Evolutionary conservation across 805 yeast genomes (phyloP).

Genomic region (Yarrowia hollandica): DNA sequence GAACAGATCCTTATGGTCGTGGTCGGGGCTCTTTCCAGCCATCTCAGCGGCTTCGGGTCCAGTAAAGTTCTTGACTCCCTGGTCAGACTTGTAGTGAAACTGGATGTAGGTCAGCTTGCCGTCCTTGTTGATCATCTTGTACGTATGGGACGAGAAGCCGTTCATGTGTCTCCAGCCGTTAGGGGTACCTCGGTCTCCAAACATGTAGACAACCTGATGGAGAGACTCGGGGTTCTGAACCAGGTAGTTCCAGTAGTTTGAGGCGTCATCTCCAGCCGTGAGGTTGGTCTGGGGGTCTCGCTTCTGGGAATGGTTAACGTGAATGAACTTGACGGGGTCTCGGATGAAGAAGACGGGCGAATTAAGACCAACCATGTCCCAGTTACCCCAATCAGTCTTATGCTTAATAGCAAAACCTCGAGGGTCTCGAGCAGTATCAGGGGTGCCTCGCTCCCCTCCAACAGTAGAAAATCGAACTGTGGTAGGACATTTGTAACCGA

Average conservation of each 20-base stretch:
- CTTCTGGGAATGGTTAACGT: slow-evolving; percentile 86
- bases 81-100: slow-evolving; percentile 70
- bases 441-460: slow-evolving; percentile 80
- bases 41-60: slow-evolving; percentile 46
- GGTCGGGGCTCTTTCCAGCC: slow-evolving; percentile 75
- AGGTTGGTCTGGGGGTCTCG: slow-evolving; percentile 77
- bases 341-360: slow-evolving; percentile 83
- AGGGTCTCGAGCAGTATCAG: slow-evolving; percentile 85
- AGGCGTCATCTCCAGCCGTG: slow-evolving; percentile 56
- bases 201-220: slow-evolving; percentile 72
- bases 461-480: slow-evolving; percentile 81
- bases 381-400: slow-evolving; percentile 80
- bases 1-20: slow-evolving; percentile 76
- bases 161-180: slow-evolving; percentile 73
- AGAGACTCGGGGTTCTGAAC: slow-evolving; percentile 69
- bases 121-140: slow-evolving; percentile 65
- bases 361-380: slow-evolving; percentile 83
- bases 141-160: slow-evolving; percentile 83
- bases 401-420: slow-evolving; percentile 81
- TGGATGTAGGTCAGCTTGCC: slow-evolving; percentile 80
- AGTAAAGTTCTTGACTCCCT: slow-evolving; percentile 52
- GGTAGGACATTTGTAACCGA: slow-evolving; percentile 70
- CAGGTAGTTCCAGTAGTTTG: slow-evolving; percentile 84
- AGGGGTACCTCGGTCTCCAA: slow-evolving; percentile 83
- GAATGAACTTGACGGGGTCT: slow-evolving; percentile 84